Conservation (phyloP, 371 early-diverging fungal species). For the Mortierella sp. region DNA sequence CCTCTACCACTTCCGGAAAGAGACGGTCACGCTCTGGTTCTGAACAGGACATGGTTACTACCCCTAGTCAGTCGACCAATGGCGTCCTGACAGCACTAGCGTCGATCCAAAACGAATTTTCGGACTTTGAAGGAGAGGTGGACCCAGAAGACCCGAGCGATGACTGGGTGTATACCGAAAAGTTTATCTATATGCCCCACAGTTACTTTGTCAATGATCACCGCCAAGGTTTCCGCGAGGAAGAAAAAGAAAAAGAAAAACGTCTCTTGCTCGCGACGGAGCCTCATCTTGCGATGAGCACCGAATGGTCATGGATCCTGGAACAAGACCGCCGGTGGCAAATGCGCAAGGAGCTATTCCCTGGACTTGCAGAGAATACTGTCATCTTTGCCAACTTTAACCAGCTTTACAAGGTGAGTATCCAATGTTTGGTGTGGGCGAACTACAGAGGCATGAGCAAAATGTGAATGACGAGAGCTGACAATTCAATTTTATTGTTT, state of each 20-base stretch:
- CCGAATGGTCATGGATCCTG: conserved; percentile 70
- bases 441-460: background rate
- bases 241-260: conserved; percentile 61
- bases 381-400: conserved; percentile 96
- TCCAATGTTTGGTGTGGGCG: background rate
- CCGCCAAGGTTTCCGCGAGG: conserved; percentile 92
- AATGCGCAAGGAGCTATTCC: conserved; percentile 91
- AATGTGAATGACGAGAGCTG: background rate
- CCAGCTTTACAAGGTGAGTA: conserved; percentile 86
- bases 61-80: background rate
- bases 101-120: conserved; percentile 7
- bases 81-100: background rate
- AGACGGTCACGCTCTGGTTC: conserved; percentile 1
- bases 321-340: conserved; percentile 87
- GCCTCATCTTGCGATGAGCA: conserved; percentile 45
- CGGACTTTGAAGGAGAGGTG: conserved; percentile 78
- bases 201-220: conserved; percentile 95
- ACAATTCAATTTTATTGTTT: background rate
- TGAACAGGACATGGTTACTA: conserved; percentile 21
- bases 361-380: conserved; percentile 79
- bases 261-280: conserved; percentile 42
- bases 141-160: conserved; percentile 74
- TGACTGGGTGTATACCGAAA: conserved; percentile 87
- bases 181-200: conserved; percentile 92
- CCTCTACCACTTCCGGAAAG: background rate